Conservation (phyloP, 352 stramenopile species). For the Pythium phragmitis region DNA sequence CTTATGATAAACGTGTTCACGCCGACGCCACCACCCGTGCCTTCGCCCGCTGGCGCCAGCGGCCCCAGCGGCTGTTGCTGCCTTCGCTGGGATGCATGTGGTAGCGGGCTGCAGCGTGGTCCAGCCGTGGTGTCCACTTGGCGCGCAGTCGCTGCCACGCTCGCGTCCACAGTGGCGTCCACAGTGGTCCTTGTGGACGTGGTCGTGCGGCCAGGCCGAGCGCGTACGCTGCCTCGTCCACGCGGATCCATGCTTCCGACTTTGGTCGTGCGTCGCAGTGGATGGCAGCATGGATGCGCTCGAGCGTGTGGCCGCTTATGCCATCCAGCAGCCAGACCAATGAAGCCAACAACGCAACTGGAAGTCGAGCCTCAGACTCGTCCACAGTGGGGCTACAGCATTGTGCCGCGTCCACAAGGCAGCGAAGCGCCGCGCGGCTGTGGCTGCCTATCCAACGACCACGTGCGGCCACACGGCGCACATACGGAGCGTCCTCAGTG, state of each 20-base stretch:
- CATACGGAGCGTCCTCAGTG: not conserved
- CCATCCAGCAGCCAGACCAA: conserved; percentile 5
- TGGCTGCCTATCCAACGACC: not conserved
- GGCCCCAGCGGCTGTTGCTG: not conserved
- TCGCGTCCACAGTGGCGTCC: not conserved
- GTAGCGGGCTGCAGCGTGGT: not conserved
- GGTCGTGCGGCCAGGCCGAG: not conserved
- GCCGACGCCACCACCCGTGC: not conserved
- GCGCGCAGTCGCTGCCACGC: not conserved
- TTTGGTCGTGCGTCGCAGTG: conserved; percentile 1
- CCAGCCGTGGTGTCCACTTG: not conserved
- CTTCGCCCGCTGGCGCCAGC: not conserved
- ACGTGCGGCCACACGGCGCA: conserved; percentile 1
- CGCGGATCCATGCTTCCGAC: not conserved
- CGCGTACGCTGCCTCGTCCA: not conserved
- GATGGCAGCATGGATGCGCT: conserved; percentile 3
- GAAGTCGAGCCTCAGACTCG: not conserved
- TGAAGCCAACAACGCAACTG: conserved; percentile 3
- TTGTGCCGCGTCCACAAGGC: conserved; percentile 7
- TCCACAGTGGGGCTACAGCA: not conserved
- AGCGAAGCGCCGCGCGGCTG: conserved; percentile 1
- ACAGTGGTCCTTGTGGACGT: not conserved
- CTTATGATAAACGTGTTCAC: not conserved
- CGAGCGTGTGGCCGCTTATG: conserved; percentile 7
- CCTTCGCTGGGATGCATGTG: not conserved